Percentiles rank a stretch among this genome's conserved stretches.
These are phyloP conservation scores for Helotiales sp. DNA, from an alignment of 2,329 filamentous ascomycete species.

Conservation along the genomic window DNA sequence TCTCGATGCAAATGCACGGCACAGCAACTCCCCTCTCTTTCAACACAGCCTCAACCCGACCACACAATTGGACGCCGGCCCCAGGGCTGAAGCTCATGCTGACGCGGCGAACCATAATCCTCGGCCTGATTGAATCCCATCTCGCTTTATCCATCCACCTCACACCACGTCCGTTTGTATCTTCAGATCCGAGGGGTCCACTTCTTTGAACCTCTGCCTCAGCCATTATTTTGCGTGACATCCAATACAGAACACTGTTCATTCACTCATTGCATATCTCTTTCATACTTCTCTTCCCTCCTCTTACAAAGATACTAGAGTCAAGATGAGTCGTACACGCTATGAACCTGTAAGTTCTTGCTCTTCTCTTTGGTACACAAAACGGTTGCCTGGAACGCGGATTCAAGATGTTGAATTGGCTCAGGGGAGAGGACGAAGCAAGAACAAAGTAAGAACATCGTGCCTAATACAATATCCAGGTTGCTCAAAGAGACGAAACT, in stretches of 20 bases:
- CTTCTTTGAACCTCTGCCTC: slow-evolving; percentile 5
- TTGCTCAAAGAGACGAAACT: slow-evolving; percentile 33
- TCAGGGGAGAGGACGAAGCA: not conserved
- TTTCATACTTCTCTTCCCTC: not conserved
- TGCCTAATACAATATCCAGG: slow-evolving; percentile 22
- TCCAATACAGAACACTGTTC: not conserved
- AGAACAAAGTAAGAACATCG: not conserved
- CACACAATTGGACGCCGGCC: not conserved
- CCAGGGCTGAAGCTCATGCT: slow-evolving; percentile 17
- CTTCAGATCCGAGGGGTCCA: not conserved
- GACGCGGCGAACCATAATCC: slow-evolving; percentile 23
- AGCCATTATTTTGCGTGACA: slow-evolving; percentile 7
- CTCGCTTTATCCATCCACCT: slow-evolving; percentile 15
- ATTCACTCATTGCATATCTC: not conserved
- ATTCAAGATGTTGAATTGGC: not conserved
- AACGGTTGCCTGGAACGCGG: slow-evolving; percentile 18
- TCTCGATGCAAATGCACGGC: not conserved
- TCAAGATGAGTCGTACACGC: slow-evolving; percentile 35
- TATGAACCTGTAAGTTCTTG: slow-evolving; percentile 36
- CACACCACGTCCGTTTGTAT: slow-evolving; percentile 10
- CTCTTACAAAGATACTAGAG: not conserved
- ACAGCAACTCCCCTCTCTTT: not conserved
- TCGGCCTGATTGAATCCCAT: slow-evolving; percentile 23
- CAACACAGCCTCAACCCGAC: not conserved
- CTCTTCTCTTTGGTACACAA: not conserved